phyloP scores from a whole-genome alignment of 148 eudicot species.

The Simmondsia chinensis region DNA sequence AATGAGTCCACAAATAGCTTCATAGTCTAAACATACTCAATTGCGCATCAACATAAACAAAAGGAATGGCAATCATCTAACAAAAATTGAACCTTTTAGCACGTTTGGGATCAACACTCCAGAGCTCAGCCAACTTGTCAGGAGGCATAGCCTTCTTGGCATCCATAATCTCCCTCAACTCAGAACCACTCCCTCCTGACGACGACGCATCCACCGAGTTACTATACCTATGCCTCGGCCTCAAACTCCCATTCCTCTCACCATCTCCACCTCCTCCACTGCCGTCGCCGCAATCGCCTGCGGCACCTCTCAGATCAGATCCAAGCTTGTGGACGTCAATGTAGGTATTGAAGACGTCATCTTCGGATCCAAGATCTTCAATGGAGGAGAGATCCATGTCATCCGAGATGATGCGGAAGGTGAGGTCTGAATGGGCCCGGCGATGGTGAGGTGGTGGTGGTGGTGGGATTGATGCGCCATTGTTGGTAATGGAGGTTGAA shows the following conservation, averaged over 20 bases:
- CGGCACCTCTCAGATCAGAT: neutral
- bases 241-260: neutral
- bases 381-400: slow-evolving; percentile 39
- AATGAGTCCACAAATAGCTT: too few relatives aligned
- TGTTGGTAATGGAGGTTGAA: neutral
- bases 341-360: slow-evolving; percentile 45
- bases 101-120: slow-evolving; percentile 56
- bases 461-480: slow-evolving; percentile 1
- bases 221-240: slow-evolving; percentile 26
- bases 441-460: slow-evolving; percentile 23
- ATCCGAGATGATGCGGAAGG: slow-evolving; percentile 24
- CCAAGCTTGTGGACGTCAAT: slow-evolving; percentile 37
- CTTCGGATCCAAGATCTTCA: slow-evolving; percentile 35
- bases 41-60: neutral
- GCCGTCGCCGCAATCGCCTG: slow-evolving; percentile 1
- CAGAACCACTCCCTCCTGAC: slow-evolving; percentile 3
- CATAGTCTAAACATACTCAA: too few relatives aligned
- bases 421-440: slow-evolving; percentile 37
- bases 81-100: slow-evolving; percentile 39
- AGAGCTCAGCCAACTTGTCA: slow-evolving; percentile 48
- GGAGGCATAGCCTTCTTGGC: slow-evolving; percentile 44
- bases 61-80: neutral
- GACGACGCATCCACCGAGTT: slow-evolving; percentile 26
- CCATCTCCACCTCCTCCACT: neutral
- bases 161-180: slow-evolving; percentile 29